Percentiles rank a stretch among this genome's conserved stretches.
These are phyloP conservation scores for Sclerotinia subarctica DNA, from an alignment of 2,329 filamentous ascomycete species.

Conservation along the genomic window DNA sequence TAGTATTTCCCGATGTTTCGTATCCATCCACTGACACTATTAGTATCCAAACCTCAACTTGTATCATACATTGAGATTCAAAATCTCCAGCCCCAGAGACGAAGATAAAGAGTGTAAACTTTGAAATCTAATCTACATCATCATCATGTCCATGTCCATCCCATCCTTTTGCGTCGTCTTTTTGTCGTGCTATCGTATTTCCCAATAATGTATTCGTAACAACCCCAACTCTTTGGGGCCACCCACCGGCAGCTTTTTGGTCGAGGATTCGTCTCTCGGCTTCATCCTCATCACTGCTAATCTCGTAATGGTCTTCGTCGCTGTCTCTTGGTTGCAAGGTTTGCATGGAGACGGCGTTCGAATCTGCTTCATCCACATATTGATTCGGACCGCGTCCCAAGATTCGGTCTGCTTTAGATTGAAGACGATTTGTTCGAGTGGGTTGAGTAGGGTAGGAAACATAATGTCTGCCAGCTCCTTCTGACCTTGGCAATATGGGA, in stretches of 20 bases:
- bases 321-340: conserved; percentile 29
- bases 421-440: conserved; percentile 21
- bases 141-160: conserved; percentile 30
- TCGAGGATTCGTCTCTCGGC: conserved; percentile 29
- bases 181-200: conserved; percentile 36
- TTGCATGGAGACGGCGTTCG: conserved; percentile 34
- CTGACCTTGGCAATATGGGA: conserved; percentile 18
- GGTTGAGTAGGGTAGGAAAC: conserved; percentile 28
- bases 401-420: conserved; percentile 40
- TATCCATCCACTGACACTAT: neutral
- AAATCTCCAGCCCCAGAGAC: neutral
- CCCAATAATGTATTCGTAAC: conserved; percentile 37
- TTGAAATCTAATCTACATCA: conserved; percentile 17
- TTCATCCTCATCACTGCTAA: conserved; percentile 37
- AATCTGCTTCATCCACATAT: conserved; percentile 31
- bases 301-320: conserved; percentile 35
- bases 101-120: neutral
- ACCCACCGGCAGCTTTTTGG: conserved; percentile 31
- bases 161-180: conserved; percentile 34
- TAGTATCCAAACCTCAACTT: neutral
- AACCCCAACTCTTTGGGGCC: conserved; percentile 35
- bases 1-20: neutral
- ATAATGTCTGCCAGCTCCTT: conserved; percentile 37
- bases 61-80: neutral
- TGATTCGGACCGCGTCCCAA: conserved; percentile 37